Percentiles rank a stretch among this genome's conserved stretches.
These are phyloP conservation scores for Solanum chaucha DNA, from an alignment of 257 asterid genomes.

Conservation along the genomic window DNA sequence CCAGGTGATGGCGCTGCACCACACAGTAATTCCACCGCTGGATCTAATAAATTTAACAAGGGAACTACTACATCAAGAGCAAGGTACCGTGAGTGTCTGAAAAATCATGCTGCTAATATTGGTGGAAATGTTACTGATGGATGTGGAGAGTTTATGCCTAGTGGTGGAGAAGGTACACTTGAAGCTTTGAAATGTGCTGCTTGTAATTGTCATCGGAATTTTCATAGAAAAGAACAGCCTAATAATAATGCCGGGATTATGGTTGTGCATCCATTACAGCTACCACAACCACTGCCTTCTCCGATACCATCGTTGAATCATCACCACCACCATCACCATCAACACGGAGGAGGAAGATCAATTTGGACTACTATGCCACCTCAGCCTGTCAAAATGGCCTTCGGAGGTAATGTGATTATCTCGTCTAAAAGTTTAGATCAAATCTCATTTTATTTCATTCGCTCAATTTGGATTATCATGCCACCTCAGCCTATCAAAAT, in stretches of 20 bases:
- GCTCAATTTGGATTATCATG: conserved; percentile 2
- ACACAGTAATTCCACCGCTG: conserved; percentile 7
- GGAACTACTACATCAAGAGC: not conserved
- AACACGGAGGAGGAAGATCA: conserved; percentile 18
- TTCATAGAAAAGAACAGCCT: conserved; percentile 54
- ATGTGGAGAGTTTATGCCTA: conserved; percentile 95
- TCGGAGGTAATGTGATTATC: conserved; percentile 7
- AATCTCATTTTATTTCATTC: no score
- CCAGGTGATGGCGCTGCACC: not conserved
- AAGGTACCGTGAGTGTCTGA: conserved; percentile 68
- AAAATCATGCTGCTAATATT: conserved; percentile 81
- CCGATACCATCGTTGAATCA: conserved; percentile 31
- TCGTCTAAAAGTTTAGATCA: no score
- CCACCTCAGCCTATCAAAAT: conserved; percentile 53
- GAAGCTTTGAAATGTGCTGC: conserved; percentile 92
- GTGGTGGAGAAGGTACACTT: conserved; percentile 76
- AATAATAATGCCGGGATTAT: conserved; percentile 3
- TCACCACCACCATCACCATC: conserved; percentile 6
- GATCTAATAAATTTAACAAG: conserved; percentile 30
- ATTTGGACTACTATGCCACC: conserved; percentile 20
- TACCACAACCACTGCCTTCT: conserved; percentile 39
- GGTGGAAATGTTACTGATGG: conserved; percentile 96
- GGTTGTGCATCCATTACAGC: conserved; percentile 52
- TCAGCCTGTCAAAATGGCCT: conserved; percentile 62
- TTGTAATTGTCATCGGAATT: conserved; percentile 79